phyloP scores from a whole-genome alignment of 2,329 filamentous ascomycete species.

The Aspergillus sp. region DNA sequence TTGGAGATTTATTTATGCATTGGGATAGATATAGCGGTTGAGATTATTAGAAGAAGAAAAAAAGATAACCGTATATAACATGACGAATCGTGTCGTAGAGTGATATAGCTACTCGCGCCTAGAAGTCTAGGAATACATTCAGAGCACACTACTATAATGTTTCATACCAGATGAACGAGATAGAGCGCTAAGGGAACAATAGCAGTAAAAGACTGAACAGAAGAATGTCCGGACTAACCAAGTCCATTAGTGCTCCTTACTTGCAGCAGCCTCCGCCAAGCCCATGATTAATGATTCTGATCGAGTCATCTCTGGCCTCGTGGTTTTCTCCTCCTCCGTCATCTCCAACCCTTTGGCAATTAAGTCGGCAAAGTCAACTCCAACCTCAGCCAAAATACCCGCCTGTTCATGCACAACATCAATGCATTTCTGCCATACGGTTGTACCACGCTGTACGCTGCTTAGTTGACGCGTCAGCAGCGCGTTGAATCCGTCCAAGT shows the following conservation, averaged over 20 bases:
- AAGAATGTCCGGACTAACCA: background rate
- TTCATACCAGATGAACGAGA: background rate
- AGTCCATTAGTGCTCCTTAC: background rate
- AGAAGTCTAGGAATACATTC: background rate
- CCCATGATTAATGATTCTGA: slow-evolving; percentile 24
- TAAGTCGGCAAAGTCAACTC: slow-evolving; percentile 82
- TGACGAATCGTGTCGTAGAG: background rate
- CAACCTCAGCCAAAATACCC: slow-evolving; percentile 76
- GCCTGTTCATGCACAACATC: slow-evolving; percentile 78
- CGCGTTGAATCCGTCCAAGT: slow-evolving; percentile 86
- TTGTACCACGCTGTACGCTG: slow-evolving; percentile 73
- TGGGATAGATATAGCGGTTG: background rate
- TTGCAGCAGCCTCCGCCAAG: slow-evolving; percentile 16
- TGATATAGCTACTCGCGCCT: background rate
- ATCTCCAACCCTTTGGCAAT: slow-evolving; percentile 60
- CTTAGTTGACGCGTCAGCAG: slow-evolving; percentile 82
- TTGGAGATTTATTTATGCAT: background rate
- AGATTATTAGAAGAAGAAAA: background rate
- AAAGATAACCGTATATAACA: background rate
- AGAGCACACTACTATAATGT: background rate
- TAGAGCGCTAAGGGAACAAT: background rate
- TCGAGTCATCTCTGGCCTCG: slow-evolving; percentile 23
- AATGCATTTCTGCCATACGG: slow-evolving; percentile 80
- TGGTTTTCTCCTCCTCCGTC: slow-evolving; percentile 22
- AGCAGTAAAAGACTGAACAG: background rate